Base-by-base conservation (phyloP, 1,284 basidiomycete species). In the Ganoderma multipileum region DNA sequence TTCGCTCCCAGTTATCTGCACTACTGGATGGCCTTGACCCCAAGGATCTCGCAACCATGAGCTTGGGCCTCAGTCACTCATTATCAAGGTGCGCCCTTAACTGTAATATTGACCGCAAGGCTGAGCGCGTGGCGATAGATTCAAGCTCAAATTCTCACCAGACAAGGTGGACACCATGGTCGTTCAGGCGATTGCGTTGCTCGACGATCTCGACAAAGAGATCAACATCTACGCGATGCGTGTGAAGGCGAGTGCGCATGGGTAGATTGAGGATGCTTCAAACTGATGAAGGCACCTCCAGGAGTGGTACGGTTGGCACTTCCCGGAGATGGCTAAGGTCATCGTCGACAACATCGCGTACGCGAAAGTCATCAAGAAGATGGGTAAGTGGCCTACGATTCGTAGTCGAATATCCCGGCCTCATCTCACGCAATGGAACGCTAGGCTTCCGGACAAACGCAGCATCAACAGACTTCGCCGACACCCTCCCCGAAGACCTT, bases 291-390 rank as follows among this genome's bases (percentile, higher is more conserved):
- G 1, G 42, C 12, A 58, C 64, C 65, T 70, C 8, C 73, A 96
- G 95, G 97, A 99, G 88, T 99, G 97, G 97, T 99, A 99, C 79
- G 97, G 97, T 30, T 99, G 97, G 97, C 97, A 99, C 85, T 99
- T 99, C 89, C 97, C 97, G 12, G 97, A 99, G 83, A 95, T 99
- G 93, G 95, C 93, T 76, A 99, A 99, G 85, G 98, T 99, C 80
- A 94, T 99, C 75, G 90, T 92, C 73, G 97, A 99, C 86, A 99
- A 98, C 83, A 85, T 97, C 66, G 96, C 97, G 30, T 99, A 99
- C 81, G 96, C 98, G 69, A 97, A 96, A 82, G 91, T 94, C 68
- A 89, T 98, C 76, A 91, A 91, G 73, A 81, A 86, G 47, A 96
- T 98, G 95, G 96, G 92, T 91, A 85, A 79, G 44, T 60, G 18